Conservation (phyloP, 441 rosid species). For the Pelargonium hybrid region DNA sequence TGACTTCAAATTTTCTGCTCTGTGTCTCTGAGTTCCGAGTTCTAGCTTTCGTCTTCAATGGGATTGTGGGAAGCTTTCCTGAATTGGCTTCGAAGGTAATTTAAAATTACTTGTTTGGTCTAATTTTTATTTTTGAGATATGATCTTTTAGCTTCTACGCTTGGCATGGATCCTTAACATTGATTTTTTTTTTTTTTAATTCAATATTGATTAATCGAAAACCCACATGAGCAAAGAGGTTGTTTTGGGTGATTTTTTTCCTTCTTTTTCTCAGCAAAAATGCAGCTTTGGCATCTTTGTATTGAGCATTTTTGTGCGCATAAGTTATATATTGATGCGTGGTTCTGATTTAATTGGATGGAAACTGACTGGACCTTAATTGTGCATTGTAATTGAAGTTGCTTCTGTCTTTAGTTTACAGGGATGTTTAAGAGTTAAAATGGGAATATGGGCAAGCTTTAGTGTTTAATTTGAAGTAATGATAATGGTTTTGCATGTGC, state of each 20-base stretch:
- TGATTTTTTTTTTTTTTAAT: neutral
- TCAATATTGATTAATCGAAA: neutral
- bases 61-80: slow-evolving; percentile 24
- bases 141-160: slow-evolving; percentile 7
- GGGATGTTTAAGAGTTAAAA: neutral
- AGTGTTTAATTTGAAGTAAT: neutral
- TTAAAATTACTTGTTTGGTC: neutral
- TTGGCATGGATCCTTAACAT: neutral
- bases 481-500: neutral
- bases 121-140: neutral
- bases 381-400: neutral
- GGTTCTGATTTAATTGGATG: neutral
- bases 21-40: neutral
- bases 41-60: slow-evolving; percentile 3
- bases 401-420: neutral
- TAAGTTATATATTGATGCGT: neutral
- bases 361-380: neutral
- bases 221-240: slow-evolving; percentile 1
- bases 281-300: no score
- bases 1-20: neutral
- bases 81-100: slow-evolving; percentile 23
- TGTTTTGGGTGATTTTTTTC: neutral
- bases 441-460: slow-evolving; percentile 1
- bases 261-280: neutral
- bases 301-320: neutral